These are phyloP conservation scores for Pythium aristosporum DNA, from an alignment of 352 stramenopile species.

Conservation along the genomic window DNA sequence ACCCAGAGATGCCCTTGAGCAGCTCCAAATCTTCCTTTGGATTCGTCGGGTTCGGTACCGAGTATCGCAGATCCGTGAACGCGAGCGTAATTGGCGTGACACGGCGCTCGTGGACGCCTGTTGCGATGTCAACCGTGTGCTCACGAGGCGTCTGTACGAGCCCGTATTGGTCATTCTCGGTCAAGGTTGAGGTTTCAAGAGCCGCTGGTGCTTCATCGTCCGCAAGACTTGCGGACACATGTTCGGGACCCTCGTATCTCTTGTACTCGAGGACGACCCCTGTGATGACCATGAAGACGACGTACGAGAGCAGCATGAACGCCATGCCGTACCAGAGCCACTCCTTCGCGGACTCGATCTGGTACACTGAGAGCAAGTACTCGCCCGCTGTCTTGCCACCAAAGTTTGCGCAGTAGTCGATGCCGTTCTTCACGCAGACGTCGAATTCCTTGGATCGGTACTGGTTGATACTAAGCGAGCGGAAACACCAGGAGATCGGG, in stretches of 20 bases:
- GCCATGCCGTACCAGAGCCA: constrained; percentile 30
- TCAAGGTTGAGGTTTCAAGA: not conserved
- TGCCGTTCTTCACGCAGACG: constrained; percentile 22
- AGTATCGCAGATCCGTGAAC: constrained; percentile 53
- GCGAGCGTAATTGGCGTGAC: constrained; percentile 36
- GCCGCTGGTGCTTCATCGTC: not conserved
- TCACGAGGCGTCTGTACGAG: not conserved
- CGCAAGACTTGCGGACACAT: not conserved
- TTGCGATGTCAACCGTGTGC: not conserved
- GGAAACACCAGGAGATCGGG: constrained; percentile 38
- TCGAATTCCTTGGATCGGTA: constrained; percentile 25
- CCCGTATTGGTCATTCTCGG: not conserved
- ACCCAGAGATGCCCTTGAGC: constrained; percentile 59
- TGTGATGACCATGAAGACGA: constrained; percentile 30
- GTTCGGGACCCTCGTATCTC: constrained; percentile 28
- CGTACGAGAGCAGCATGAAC: constrained; percentile 25
- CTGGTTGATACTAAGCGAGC: constrained; percentile 31
- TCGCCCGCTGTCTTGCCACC: constrained; percentile 22
- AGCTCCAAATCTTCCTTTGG: constrained; percentile 42
- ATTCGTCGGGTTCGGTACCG: constrained; percentile 29
- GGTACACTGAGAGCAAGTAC: constrained; percentile 28
- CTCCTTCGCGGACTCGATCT: constrained; percentile 17
- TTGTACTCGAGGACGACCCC: constrained; percentile 32
- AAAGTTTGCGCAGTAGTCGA: constrained; percentile 28
- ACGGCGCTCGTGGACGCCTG: not conserved